Conservation (phyloP, 1,139 yeast species). For the Pichia sp. region DNA sequence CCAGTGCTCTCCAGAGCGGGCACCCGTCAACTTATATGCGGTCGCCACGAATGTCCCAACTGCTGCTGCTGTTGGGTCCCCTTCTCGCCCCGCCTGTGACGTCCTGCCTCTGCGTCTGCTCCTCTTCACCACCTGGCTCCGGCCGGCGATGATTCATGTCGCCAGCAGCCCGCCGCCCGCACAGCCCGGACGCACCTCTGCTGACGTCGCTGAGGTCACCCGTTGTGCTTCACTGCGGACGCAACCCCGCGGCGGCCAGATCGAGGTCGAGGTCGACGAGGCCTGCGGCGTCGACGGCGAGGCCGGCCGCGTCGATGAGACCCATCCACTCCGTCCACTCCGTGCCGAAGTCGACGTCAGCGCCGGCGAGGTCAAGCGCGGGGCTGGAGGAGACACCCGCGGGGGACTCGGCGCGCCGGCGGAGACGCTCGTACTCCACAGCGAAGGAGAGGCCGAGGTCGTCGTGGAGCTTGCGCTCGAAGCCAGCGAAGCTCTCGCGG, state of each 20-base stretch:
- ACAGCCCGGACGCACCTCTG: constrained; percentile 5
- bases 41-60: neutral
- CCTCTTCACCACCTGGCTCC: neutral
- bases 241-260: neutral
- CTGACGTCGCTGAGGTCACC: constrained; percentile 1
- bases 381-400: neutral
- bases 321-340: constrained; percentile 8
- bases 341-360: constrained; percentile 2
- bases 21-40: neutral
- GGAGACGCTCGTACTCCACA: neutral
- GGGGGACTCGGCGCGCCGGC: neutral
- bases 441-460: neutral
- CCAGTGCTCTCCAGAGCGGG: no score
- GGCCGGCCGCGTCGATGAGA: neutral
- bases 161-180: neutral
- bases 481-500: neutral
- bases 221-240: neutral
- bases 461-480: neutral
- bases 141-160: neutral
- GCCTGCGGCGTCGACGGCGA: neutral
- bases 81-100: neutral
- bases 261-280: neutral
- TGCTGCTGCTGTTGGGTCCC: neutral
- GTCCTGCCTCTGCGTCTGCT: neutral
- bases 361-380: neutral